Evolutionary conservation across 306 rosid genomes (phyloP).

Genomic region (Lathyrus oleraceus): DNA sequence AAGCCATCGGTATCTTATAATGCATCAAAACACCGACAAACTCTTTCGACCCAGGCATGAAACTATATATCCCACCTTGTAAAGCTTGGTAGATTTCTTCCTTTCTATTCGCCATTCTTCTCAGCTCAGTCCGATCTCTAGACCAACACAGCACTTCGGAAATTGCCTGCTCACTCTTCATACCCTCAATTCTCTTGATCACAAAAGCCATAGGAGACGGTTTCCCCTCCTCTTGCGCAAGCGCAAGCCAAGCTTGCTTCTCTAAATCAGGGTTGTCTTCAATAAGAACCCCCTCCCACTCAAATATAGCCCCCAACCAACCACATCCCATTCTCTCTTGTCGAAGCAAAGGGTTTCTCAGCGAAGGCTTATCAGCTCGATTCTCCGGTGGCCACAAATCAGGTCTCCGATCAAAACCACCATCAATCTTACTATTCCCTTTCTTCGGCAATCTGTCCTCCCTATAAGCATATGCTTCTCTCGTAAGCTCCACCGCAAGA

Average conservation of each 20-base stretch:
- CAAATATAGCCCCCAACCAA: slow-evolving; percentile 95
- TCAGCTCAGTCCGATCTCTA: slow-evolving; percentile 67
- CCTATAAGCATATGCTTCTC: slow-evolving; percentile 67
- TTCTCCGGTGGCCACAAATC: slow-evolving; percentile 86
- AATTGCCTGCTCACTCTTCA: slow-evolving; percentile 93
- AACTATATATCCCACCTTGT: slow-evolving; percentile 78
- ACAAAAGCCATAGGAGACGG: slow-evolving; percentile 73
- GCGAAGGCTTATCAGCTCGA: slow-evolving; percentile 75
- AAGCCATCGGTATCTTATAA: slow-evolving; percentile 86
- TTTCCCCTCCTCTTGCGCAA: slow-evolving; percentile 88
- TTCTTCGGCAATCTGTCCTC: slow-evolving; percentile 67
- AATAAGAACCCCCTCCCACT: slow-evolving; percentile 91
- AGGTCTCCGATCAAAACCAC: slow-evolving; percentile 64
- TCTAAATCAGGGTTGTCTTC: slow-evolving; percentile 83
- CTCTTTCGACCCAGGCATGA: slow-evolving; percentile 78
- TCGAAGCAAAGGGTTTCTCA: slow-evolving; percentile 83
- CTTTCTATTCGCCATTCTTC: slow-evolving; percentile 79
- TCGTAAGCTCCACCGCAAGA: slow-evolving; percentile 71
- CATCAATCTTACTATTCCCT: slow-evolving; percentile 54
- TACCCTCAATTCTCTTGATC: slow-evolving; percentile 84
- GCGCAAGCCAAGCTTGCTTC: slow-evolving; percentile 82
- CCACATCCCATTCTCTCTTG: slow-evolving; percentile 98
- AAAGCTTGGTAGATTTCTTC: slow-evolving; percentile 85
- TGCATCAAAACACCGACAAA: slow-evolving; percentile 88
- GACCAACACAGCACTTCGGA: slow-evolving; percentile 99